Evolutionary conservation across 2,329 filamentous ascomycete genomes (phyloP), one percentile per base, ranked within the genome.

Genomic region (Beauveria caledonica): DNA sequence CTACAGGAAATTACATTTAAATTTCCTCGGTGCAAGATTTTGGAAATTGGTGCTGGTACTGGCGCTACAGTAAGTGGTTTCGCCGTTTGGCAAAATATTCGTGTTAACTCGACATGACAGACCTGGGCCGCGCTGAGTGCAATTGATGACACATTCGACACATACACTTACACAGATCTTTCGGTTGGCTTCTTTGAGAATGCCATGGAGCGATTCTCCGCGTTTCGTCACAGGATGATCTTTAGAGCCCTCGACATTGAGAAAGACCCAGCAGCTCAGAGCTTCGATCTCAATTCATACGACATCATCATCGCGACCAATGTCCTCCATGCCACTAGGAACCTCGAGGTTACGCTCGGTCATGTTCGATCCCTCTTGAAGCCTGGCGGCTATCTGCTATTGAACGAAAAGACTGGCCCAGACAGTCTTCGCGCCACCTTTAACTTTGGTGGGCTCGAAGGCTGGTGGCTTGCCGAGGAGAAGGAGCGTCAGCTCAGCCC

Each of bases 341-440:
- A n/a, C n/a, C 2, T 48, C 3, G 40, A 23, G 4, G 19, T 10
- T 7, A 46, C 54, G 6, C 15, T 57, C 5, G 17, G 29, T 6
- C 13, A 48, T 17, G n/a, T 39, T 2, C 50, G 29, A 13, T 17
- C 19, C 3, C 13, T 52, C 1, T 33, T 52, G 3, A 39, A 0
- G 23, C 75, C 79, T 0, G 77, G 74, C 1, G 80, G 80, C 0
- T 73, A 76, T 44, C 66, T 83, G 0, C 42, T 82, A 0, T 49
- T 80, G 0, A 60, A 75, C 3, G 80, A 83, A 61, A 63, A 76
- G 2, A 70, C 67, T 0, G 48, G 61, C 3, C 13, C 42, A 21
- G 64, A 61, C 1, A 17, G 13, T 44, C 45, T 65, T 29, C 58
- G 67, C 0, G 50, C 63, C 9, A 63, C 61, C 3, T 55, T 60